These are phyloP conservation scores for Auriculariales sp. DNA, from an alignment of 768 basidiomycete species.

Conservation along the genomic window DNA sequence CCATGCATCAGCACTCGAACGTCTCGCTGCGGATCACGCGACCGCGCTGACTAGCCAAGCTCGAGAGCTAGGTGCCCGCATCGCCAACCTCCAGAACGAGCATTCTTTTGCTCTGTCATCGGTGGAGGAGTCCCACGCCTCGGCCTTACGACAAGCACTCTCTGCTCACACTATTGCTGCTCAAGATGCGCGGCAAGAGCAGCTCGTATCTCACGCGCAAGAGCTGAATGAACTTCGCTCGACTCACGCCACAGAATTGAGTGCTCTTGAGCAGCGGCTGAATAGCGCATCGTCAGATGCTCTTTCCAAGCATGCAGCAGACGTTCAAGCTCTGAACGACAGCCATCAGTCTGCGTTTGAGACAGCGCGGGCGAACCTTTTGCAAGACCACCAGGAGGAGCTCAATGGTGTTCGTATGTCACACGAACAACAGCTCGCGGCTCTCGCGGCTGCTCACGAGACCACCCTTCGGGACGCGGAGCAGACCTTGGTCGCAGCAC, in stretches of 20 bases:
- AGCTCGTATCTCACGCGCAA: no score
- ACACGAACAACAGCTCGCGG: constrained; percentile 18
- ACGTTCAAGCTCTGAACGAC: no score
- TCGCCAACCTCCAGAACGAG: constrained; percentile 5
- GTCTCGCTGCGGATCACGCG: constrained; percentile 21
- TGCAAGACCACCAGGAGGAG: constrained; percentile 43
- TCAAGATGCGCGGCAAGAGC: no score
- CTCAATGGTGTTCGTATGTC: constrained; percentile 38
- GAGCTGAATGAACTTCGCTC: no score
- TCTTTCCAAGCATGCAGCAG: no score
- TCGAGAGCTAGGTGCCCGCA: constrained; percentile 5
- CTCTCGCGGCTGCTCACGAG: constrained; percentile 28
- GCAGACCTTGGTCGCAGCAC: background rate
- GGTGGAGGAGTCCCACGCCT: background rate
- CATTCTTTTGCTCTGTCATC: background rate
- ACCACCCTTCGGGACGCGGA: constrained; percentile 18
- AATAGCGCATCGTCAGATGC: no score
- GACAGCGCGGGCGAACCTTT: constrained; percentile 38
- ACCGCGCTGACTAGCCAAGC: constrained; percentile 23
- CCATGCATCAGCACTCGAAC: constrained; percentile 15
- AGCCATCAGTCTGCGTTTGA: no score
- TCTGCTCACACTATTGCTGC: no score
- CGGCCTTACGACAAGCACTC: no score
- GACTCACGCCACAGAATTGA: no score
- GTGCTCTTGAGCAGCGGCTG: no score